phyloP scores from a whole-genome alignment of 1,139 yeast genomes.

The Zygosaccharomyces sapae region DNA sequence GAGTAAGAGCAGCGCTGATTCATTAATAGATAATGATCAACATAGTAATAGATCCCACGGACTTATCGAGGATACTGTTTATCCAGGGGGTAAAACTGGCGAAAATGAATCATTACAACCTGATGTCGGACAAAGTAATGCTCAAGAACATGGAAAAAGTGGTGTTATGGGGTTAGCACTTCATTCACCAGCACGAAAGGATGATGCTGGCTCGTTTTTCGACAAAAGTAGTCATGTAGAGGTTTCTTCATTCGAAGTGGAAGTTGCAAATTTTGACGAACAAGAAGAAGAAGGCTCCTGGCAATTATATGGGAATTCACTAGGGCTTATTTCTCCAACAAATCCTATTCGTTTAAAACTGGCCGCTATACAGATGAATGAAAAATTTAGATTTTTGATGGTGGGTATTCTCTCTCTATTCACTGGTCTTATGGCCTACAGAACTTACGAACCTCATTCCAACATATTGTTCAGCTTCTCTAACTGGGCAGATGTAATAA shows the following conservation, averaged over 20 bases:
- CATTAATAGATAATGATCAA: background rate
- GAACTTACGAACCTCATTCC: conserved; percentile 32
- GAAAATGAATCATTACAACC: conserved; percentile 6
- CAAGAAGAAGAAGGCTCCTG: conserved; percentile 10
- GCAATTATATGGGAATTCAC: conserved; percentile 42
- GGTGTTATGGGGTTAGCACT: conserved; percentile 1
- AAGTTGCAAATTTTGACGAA: conserved; percentile 27
- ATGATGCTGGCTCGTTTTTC: conserved; percentile 4
- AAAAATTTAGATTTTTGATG: conserved; percentile 30
- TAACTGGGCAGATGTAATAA: conserved; percentile 55
- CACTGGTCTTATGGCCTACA: conserved; percentile 42
- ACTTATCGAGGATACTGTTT: background rate
- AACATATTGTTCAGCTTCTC: conserved; percentile 27
- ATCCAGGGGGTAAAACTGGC: background rate
- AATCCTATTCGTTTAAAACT: conserved; percentile 36
- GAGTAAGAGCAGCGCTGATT: conserved; percentile 3
- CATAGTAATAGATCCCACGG: background rate
- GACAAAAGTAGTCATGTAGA: conserved; percentile 4
- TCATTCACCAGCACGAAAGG: background rate
- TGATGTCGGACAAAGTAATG: conserved; percentile 4
- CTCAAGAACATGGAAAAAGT: background rate
- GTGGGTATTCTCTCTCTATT: conserved; percentile 41
- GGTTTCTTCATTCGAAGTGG: conserved; percentile 13
- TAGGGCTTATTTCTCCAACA: conserved; percentile 37
- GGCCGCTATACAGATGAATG: conserved; percentile 31